phyloP scores from a whole-genome alignment of 345 rosid genomes.

The Camelina sativa region DNA sequence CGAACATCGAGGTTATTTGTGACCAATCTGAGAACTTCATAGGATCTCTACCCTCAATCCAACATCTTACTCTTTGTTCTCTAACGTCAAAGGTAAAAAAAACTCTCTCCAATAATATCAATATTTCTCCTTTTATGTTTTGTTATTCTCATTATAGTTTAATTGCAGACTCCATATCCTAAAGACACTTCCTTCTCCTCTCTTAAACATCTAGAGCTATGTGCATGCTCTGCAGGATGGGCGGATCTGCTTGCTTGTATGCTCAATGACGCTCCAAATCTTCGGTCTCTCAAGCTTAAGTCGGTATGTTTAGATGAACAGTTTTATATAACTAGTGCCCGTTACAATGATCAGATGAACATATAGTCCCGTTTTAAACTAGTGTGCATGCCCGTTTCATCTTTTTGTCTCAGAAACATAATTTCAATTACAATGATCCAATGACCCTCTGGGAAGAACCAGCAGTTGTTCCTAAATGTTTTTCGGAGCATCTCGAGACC shows the following conservation, averaged over 20 bases:
- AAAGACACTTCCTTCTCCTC: not conserved
- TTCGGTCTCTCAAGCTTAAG: conserved; percentile 23
- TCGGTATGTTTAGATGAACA: conserved; percentile 21
- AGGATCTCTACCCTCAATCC: conserved; percentile 28
- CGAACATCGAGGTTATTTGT: conserved; percentile 1
- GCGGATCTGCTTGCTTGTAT: conserved; percentile 15
- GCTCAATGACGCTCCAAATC: conserved; percentile 16
- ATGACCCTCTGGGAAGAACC: not conserved
- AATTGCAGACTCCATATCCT: conserved; percentile 28
- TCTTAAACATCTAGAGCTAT: conserved; percentile 30
- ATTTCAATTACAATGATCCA: conserved; percentile 6
- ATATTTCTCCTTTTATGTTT: not conserved
- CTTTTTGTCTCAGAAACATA: conserved; percentile 23
- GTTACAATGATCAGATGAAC: too few relatives aligned
- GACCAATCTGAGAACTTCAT: conserved; percentile 15
- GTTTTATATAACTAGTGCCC: not conserved
- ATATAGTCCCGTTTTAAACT: too few relatives aligned
- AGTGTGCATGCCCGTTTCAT: too few relatives aligned
- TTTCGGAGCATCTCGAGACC: conserved; percentile 22
- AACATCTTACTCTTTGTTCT: conserved; percentile 17
- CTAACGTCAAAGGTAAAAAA: conserved; percentile 13
- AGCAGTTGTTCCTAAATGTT: conserved; percentile 9
- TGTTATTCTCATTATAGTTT: not conserved
- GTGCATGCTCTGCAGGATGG: conserved; percentile 19
- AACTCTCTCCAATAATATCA: not conserved